Conservation (phyloP, 129 eudicot genomes). For the Artemisia tridentata region DNA sequence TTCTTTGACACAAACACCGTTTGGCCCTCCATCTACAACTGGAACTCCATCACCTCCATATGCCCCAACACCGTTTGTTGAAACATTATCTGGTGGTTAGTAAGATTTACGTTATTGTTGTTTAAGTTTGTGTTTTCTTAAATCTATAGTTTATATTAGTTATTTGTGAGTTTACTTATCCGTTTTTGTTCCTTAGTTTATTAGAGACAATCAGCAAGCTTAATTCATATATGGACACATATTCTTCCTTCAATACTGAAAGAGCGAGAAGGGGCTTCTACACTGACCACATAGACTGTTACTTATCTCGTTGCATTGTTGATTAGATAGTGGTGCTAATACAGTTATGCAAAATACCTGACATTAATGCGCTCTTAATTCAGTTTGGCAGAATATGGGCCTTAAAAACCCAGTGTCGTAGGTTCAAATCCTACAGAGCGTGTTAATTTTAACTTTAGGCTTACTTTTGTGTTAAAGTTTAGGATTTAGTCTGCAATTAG, state of each 20-base stretch:
- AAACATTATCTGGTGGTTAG: slow-evolving; percentile 13
- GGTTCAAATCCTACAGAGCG: slow-evolving; percentile 56
- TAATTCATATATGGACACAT: neutral
- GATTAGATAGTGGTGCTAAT: no score
- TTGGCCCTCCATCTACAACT: no score
- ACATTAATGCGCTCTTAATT: slow-evolving; percentile 34
- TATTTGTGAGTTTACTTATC: slow-evolving; percentile 7
- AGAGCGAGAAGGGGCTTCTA: neutral
- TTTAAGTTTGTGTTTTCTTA: neutral
- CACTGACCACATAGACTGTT: no score
- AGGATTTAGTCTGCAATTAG: no score
- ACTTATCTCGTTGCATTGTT: neutral
- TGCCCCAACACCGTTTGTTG: neutral
- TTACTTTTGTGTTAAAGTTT: no score
- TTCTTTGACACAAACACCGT: no score
- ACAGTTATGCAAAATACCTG: neutral
- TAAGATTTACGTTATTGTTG: slow-evolving; percentile 3
- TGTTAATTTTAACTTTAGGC: neutral
- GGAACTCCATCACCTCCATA: no score
- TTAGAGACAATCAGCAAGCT: neutral
- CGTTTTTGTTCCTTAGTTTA: slow-evolving; percentile 1
- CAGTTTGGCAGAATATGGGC: slow-evolving; percentile 42
- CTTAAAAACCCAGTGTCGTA: slow-evolving; percentile 35
- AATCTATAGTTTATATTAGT: neutral
- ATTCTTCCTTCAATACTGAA: neutral